Percentiles rank a stretch among this genome's conserved stretches.
These are phyloP conservation scores for Lagenaria siceraria DNA, from an alignment of 306 rosid genomes.

Conservation along the genomic window DNA sequence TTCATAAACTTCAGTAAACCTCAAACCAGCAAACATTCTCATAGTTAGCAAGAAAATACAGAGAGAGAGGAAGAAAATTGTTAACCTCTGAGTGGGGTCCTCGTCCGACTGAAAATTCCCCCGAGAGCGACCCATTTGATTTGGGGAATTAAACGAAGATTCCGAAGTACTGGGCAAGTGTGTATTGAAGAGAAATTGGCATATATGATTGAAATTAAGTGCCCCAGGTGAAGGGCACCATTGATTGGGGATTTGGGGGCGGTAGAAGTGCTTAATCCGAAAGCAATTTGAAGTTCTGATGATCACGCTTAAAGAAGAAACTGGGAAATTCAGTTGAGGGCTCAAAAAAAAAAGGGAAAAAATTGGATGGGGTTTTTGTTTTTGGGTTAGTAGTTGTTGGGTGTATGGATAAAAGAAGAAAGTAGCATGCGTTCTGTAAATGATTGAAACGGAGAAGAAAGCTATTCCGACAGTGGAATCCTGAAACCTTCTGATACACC, in stretches of 20 bases:
- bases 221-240: not conserved
- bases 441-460: not conserved
- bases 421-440: not conserved
- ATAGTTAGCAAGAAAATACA: not conserved
- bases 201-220: not conserved
- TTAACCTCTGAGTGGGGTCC: constrained; percentile 81
- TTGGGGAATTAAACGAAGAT: constrained; percentile 6
- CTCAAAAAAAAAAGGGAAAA: not conserved
- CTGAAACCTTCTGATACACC: constrained; percentile 1
- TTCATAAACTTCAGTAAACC: not conserved
- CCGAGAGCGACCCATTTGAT: constrained; percentile 93
- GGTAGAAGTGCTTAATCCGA: not conserved
- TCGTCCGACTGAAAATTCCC: constrained; percentile 77
- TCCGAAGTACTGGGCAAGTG: not conserved
- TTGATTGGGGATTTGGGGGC: not conserved
- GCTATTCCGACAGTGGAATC: constrained; percentile 1
- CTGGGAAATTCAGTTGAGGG: not conserved
- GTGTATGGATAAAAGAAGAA: not conserved
- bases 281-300: not conserved
- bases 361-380: not conserved
- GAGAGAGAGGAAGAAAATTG: not conserved
- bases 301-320: not conserved
- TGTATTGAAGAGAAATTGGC: not conserved
- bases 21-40: not conserved
- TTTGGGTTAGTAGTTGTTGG: not conserved